Evolutionary conservation across 805 yeast species (phyloP).

Genomic region (Pichia ethanolica): DNA sequence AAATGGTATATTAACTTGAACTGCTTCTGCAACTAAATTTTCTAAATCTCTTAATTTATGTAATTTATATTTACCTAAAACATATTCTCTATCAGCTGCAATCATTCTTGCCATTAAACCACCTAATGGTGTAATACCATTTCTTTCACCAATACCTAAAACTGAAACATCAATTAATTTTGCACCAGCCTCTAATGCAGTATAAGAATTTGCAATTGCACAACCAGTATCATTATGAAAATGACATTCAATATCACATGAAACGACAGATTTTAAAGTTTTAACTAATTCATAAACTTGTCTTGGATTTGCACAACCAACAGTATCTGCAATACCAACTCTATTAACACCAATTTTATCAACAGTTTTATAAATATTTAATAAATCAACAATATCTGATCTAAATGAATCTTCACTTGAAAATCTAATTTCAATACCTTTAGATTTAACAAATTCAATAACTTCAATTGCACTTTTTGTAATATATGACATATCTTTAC

Average conservation of each 20-base stretch:
- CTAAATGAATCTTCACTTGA: constrained; percentile 97
- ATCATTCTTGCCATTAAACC: constrained; percentile 99
- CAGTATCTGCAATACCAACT: constrained; percentile 98
- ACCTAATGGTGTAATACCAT: constrained; percentile 96
- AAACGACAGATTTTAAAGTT: constrained; percentile 86
- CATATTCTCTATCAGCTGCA: constrained; percentile 96
- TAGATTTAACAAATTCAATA: constrained; percentile 92
- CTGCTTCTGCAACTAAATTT: constrained; percentile 94
- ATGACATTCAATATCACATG: constrained; percentile 96
- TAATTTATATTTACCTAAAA: constrained; percentile 85
- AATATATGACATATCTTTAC: constrained; percentile 97
- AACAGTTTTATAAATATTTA: constrained; percentile 93
- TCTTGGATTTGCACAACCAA: constrained; percentile 98
- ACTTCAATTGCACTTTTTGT: constrained; percentile 95
- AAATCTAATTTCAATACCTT: constrained; percentile 94
- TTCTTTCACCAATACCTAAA: constrained; percentile 97
- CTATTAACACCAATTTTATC: constrained; percentile 97
- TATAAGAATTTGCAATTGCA: constrained; percentile 97
- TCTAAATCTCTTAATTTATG: constrained; percentile 95
- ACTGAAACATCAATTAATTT: constrained; percentile 90
- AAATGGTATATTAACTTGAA: constrained; percentile 94
- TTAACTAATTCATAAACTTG: constrained; percentile 95
- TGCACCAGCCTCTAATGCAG: constrained; percentile 98
- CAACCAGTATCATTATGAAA: constrained; percentile 99
- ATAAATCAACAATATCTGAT: constrained; percentile 88